Evolutionary conservation across 371 early-diverging fungal species (phyloP), one percentile per base, ranked within the genome.

Genomic region (Lichtheimia hyalospora): DNA sequence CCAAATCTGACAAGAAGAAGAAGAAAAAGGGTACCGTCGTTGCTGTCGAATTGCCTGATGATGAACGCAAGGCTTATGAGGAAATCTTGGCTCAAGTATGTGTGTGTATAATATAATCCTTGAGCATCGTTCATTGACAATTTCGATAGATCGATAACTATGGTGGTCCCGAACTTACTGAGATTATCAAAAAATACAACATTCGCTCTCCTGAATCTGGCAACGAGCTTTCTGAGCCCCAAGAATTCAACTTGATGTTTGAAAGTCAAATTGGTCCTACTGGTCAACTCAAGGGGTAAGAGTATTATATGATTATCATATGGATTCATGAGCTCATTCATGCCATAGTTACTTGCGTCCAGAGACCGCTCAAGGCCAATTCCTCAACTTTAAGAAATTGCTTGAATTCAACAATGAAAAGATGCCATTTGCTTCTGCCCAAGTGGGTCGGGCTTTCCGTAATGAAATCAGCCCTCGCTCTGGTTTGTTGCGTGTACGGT

Each of bases 281-380:
- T 48, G 97, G 97, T 60, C 89, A 96, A 43, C 81, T 95, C 71
- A 90, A 92, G 82, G 95, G 96, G 79, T 88, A 82, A 70, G 57
- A 44, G n/a, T n/a, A n/a, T n/a, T n/a, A n/a, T n/a, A n/a, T n/a
- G n/a, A n/a, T n/a, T n/a, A n/a, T n/a, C n/a, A 34, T 44, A 4
- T 27, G 27, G 13, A n/a, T 23, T 10, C 15, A 15, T 40, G 34
- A n/a, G 27, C 49, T 56, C 39, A 28, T 28, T 16, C 12, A 23
- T 55, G 63, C 14, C 8, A 14, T 59, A 85, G 89, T 67, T 99
- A 87, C 83, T 84, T 99, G 66, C 90, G 99, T 57, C 99, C 99
- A 57, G 99, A 99, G 82, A 99, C 99, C 16, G 99, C 99, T 43
- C 99, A 99, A 84, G 98, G 99, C 66, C 99, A 99, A 81, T 99